A percentile compares a stretch with the other conserved stretches of the same genome.
phyloP scores from a whole-genome alignment of 805 yeast genomes.

The Spathaspora passalidarum region DNA sequence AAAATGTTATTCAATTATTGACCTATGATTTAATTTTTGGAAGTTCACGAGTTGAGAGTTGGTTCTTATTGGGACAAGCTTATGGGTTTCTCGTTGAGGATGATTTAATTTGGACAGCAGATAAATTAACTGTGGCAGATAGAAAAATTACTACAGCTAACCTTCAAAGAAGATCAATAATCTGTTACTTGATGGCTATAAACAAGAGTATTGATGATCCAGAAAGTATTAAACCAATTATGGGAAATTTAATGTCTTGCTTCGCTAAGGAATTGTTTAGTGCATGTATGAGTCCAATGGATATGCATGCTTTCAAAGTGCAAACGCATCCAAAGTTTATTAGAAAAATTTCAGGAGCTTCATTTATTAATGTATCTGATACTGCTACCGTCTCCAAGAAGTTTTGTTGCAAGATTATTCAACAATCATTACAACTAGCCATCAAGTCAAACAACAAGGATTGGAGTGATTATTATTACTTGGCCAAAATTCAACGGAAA shows the following conservation, averaged over 20 bases:
- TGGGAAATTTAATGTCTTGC: conserved; percentile 47
- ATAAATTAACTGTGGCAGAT: conserved; percentile 64
- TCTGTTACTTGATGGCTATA: conserved; percentile 75
- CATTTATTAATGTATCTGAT: conserved; percentile 21
- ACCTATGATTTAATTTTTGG: conserved; percentile 66
- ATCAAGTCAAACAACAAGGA: conserved; percentile 40
- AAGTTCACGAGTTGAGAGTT: conserved; percentile 71
- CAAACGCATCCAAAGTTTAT: conserved; percentile 34
- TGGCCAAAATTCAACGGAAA: conserved; percentile 58
- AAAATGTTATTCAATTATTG: conserved; percentile 64
- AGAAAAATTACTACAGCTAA: conserved; percentile 58
- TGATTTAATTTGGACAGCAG: conserved; percentile 90
- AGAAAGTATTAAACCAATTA: conserved; percentile 28
- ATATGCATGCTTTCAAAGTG: conserved; percentile 52
- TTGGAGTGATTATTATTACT: conserved; percentile 62
- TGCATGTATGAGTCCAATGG: conserved; percentile 64
- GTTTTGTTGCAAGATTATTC: conserved; percentile 37
- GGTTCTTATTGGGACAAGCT: conserved; percentile 82
- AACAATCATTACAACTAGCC: conserved; percentile 47
- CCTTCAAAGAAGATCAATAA: conserved; percentile 63
- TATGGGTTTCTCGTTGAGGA: conserved; percentile 80
- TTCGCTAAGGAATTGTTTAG: conserved; percentile 59
- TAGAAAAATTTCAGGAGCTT: conserved; percentile 19
- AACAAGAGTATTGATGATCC: conserved; percentile 29
- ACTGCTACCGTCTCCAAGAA: conserved; percentile 18